phyloP scores from a whole-genome alignment of 805 yeast species.

The Metschnikowia arizonensis region DNA sequence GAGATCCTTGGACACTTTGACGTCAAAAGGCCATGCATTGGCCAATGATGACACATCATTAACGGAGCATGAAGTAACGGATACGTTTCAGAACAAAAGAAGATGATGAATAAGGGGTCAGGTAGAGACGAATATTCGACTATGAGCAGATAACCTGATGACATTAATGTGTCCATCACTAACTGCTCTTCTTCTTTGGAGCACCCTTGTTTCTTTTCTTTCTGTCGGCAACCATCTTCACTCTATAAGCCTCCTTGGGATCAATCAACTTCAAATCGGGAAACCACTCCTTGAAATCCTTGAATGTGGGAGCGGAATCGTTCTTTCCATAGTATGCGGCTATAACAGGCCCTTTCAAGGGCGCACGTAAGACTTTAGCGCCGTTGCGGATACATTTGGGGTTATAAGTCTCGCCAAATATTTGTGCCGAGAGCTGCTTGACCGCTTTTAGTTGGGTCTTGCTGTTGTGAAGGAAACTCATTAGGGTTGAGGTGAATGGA shows the following conservation, averaged over 20 bases:
- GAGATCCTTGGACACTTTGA: not conserved
- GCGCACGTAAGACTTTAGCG: slow-evolving; percentile 59
- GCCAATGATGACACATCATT: not conserved
- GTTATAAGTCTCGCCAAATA: slow-evolving; percentile 69
- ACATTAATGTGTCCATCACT: no score
- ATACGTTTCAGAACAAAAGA: slow-evolving; percentile 2
- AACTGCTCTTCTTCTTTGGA: slow-evolving; percentile 59
- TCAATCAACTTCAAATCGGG: slow-evolving; percentile 52
- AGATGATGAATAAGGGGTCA: not conserved
- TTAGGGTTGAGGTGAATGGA: not conserved
- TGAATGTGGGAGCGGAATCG: slow-evolving; percentile 60
- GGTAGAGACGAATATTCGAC: no score
- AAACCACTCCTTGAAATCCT: slow-evolving; percentile 52
- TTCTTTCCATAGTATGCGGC: slow-evolving; percentile 68
- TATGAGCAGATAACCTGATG: no score
- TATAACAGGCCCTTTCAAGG: slow-evolving; percentile 69
- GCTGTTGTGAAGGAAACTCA: slow-evolving; percentile 4
- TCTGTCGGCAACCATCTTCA: slow-evolving; percentile 57
- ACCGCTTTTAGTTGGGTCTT: slow-evolving; percentile 49
- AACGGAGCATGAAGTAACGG: not conserved
- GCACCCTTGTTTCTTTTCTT: slow-evolving; percentile 89
- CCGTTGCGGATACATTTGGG: slow-evolving; percentile 69
- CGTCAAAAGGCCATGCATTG: not conserved
- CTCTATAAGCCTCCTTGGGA: slow-evolving; percentile 66
- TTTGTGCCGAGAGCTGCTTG: slow-evolving; percentile 56